These are phyloP conservation scores for Hemisphaericaspora subhashii DNA, from an alignment of 1,139 yeast species.

Conservation along the genomic window DNA sequence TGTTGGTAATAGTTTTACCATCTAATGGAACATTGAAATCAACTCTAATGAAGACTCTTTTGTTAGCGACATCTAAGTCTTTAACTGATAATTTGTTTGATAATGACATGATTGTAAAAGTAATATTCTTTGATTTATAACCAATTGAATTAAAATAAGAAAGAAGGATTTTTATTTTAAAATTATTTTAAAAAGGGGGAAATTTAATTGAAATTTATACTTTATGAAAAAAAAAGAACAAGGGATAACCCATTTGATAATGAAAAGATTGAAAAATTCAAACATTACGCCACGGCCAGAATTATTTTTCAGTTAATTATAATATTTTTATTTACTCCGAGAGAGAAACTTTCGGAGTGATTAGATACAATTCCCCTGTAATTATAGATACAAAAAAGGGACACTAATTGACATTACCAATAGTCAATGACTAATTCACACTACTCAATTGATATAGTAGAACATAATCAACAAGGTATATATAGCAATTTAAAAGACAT, in stretches of 20 bases:
- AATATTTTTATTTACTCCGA: no score
- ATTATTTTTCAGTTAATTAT: background rate
- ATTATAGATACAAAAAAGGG: no score
- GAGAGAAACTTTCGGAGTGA: no score
- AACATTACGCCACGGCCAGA: background rate
- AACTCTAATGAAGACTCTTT: constrained; percentile 94
- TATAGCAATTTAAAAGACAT: no score
- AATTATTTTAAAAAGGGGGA: constrained; percentile 2
- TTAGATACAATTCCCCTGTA: no score
- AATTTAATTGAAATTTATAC: constrained; percentile 1
- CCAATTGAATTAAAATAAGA: constrained; percentile 8
- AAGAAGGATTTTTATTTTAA: no score
- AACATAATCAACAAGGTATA: no score
- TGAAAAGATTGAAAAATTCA: constrained; percentile 1
- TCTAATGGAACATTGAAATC: constrained; percentile 98
- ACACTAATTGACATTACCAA: no score
- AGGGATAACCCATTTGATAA: background rate
- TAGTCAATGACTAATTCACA: no score
- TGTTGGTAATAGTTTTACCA: constrained; percentile 94
- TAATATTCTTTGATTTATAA: no score
- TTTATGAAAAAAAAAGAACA: background rate
- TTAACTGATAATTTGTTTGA: constrained; percentile 88
- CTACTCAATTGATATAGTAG: no score
- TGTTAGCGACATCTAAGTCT: constrained; percentile 80
- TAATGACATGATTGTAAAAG: constrained; percentile 64